phyloP scores from a whole-genome alignment of 257 asterid species.

The Scutellaria barbata region DNA sequence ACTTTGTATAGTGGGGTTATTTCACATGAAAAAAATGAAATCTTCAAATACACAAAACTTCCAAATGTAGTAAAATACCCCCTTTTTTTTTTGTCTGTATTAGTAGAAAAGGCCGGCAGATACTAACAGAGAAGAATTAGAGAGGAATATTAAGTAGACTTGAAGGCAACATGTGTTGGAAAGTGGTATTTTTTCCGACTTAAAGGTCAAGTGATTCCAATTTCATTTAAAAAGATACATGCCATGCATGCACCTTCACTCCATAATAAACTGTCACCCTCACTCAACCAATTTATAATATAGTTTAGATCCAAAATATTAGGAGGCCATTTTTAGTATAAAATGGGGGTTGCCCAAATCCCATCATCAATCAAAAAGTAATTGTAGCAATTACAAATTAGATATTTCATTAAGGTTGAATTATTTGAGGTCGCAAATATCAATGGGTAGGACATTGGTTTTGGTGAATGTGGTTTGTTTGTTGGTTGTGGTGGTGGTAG shows the following conservation, averaged over 20 bases:
- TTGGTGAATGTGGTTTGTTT: constrained; percentile 11
- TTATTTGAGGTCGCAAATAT: too few relatives aligned
- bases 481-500: constrained; percentile 26
- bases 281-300: constrained; percentile 21
- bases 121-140: too few relatives aligned
- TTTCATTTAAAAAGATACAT: neutral
- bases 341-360: too few relatives aligned
- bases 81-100: neutral
- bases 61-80: neutral
- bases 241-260: constrained; percentile 14
- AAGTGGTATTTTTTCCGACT: constrained; percentile 27
- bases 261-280: neutral
- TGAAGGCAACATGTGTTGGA: constrained; percentile 13
- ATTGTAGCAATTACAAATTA: too few relatives aligned
- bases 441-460: constrained; percentile 30
- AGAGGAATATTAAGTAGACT: too few relatives aligned
- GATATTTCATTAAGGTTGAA: too few relatives aligned
- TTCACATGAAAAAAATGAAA: too few relatives aligned
- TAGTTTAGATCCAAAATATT: constrained; percentile 26
- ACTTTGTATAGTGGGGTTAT: too few relatives aligned
- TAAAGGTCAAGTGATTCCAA: constrained; percentile 28
- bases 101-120: too few relatives aligned
- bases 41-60: neutral
- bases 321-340: neutral
- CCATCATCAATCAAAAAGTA: constrained; percentile 3